phyloP scores from a whole-genome alignment of 306 rosid species.

The Quercus parvula region DNA sequence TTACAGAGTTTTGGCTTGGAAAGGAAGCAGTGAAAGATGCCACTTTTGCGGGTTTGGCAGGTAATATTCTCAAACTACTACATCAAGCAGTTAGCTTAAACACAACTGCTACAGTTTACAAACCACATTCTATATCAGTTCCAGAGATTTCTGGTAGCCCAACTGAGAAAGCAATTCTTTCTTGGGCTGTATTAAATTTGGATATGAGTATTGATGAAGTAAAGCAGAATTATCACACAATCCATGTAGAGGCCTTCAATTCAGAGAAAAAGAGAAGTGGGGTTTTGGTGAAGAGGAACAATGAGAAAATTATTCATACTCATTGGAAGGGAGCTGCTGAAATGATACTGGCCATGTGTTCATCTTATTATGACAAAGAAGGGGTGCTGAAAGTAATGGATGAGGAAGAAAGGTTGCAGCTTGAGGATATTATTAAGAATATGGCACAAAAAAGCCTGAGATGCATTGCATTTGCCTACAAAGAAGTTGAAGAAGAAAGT shows the following conservation, averaged over 20 bases:
- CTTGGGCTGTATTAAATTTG: slow-evolving; percentile 13
- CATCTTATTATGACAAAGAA: slow-evolving; percentile 5
- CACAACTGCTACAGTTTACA: slow-evolving; percentile 19
- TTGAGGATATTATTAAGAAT: slow-evolving; percentile 2
- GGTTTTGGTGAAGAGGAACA: slow-evolving; percentile 5
- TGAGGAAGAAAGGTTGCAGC: not conserved
- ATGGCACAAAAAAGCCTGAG: slow-evolving; percentile 28
- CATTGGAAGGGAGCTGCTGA: slow-evolving; percentile 33
- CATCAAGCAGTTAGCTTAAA: slow-evolving; percentile 24
- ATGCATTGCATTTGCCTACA: slow-evolving; percentile 27
- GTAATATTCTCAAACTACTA: not conserved
- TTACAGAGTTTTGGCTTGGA: slow-evolving; percentile 23
- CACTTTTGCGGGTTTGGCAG: not conserved
- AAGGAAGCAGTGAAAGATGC: not conserved
- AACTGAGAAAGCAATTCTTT: slow-evolving; percentile 23
- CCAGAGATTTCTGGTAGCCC: slow-evolving; percentile 27
- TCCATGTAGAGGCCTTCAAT: slow-evolving; percentile 21
- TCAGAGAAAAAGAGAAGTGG: slow-evolving; percentile 29
- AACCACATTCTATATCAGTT: not conserved
- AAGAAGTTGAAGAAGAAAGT: not conserved
- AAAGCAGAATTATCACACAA: slow-evolving; percentile 15
- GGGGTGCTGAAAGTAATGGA: slow-evolving; percentile 17
- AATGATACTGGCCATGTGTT: slow-evolving; percentile 23
- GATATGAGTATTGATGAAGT: slow-evolving; percentile 15
- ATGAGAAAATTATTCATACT: not conserved